Evolutionary conservation across 768 basidiomycete genomes (phyloP).

Genomic region (Cyathus striatus): DNA sequence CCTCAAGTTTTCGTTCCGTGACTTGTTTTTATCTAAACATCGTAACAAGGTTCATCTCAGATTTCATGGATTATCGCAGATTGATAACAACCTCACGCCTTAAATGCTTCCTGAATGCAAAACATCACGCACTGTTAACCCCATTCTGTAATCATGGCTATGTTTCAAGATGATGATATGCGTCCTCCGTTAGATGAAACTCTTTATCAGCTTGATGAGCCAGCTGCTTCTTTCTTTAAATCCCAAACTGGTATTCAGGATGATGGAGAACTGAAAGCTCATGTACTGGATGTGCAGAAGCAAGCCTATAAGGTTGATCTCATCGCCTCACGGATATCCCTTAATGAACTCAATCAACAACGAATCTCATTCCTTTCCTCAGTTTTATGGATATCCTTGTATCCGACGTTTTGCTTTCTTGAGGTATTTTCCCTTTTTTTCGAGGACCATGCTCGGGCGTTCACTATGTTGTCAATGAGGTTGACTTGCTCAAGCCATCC

Average conservation of each 20-base stretch:
- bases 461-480: too few species aligned
- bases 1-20: too few species aligned
- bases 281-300: conserved; percentile 31
- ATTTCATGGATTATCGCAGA: too few species aligned
- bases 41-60: too few species aligned
- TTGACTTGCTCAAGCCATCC: too few species aligned
- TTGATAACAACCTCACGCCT: too few species aligned
- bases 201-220: conserved; percentile 17
- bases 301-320: conserved; percentile 23
- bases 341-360: background rate
- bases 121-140: too few species aligned
- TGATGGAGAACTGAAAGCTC: conserved; percentile 29
- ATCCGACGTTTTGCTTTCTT: conserved; percentile 30
- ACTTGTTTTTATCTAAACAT: too few species aligned
- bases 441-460: too few species aligned
- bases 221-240: conserved; percentile 30
- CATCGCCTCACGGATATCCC: background rate
- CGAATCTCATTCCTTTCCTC: background rate
- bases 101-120: too few species aligned
- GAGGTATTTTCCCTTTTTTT: conserved; percentile 19
- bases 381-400: conserved; percentile 33
- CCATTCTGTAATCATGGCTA: too few species aligned
- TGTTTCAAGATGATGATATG: conserved; percentile 5
- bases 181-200: conserved; percentile 16
- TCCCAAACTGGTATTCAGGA: conserved; percentile 28